Evolutionary conservation across 495 filamentous ascomycete species (phyloP), one percentile per base, ranked within the genome.

Genomic region (Extremus antarcticus): DNA sequence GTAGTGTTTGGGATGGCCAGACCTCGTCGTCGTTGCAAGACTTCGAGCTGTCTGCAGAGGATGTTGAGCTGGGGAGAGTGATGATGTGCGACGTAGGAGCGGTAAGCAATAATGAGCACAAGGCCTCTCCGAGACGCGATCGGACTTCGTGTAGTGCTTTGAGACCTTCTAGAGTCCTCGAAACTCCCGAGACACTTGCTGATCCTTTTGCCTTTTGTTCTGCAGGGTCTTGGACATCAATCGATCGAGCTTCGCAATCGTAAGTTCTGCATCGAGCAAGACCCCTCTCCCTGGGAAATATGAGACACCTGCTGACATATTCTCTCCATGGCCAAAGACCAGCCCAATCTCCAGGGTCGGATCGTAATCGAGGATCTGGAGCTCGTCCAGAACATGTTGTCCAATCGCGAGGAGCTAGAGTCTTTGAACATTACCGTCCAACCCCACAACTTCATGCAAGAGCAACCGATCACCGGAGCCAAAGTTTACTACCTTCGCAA

Each of bases 1-100:
- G 41, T n/a, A 45, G 41, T n/a, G 41, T 45, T 8, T 45, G 41
- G 41, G 41, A 45, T 45, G 41, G 41, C 41, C 41, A 45, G 41
- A 21, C 20, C 4, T 35, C 29, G 29, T 4, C 17, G n/a, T 35
- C 29, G 29, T 4, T 45, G n/a, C 4, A 45, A n/a, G 41, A 45
- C 7, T 45, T 45, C n/a, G 41, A n/a, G 20, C 4, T 45, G 41
- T 45, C 41, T 3, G 8, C 15, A 7, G 41, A 45, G 20, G 41
- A 45, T 17, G 8, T 45, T 21, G 8, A 45, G 41, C 7, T 8
- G 4, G 41, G 41, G 8, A 7, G 41, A 17, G 41, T 45, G 8
- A 17, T 45, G 41, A 45, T 45, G 41, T 45, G 41, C 41, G 41
- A 45, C 17, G 41, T 45, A 8, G 41, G 41, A 4, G 41, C 7